Percentiles rank a stretch among this genome's conserved stretches.
phyloP scores from a whole-genome alignment of 169 alveolate species.

The Plasmodium knowlesi region DNA sequence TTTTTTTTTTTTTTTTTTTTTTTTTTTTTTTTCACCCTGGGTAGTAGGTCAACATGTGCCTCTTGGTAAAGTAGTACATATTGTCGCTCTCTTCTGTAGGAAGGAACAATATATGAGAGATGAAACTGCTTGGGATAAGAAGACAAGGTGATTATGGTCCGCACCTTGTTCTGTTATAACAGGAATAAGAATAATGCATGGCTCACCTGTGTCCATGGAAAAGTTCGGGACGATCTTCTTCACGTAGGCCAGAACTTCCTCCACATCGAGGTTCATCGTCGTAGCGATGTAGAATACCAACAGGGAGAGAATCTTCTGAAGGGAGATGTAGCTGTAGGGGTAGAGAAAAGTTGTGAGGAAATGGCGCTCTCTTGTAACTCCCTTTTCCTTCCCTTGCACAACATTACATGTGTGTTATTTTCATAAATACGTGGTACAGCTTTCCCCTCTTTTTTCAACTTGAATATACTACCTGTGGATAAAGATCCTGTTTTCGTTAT shows the following conservation, averaged over 20 bases:
- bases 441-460: not conserved
- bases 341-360: not conserved
- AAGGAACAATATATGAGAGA: not conserved
- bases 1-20: not conserved
- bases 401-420: not conserved
- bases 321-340: constrained; percentile 33
- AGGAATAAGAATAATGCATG: not conserved
- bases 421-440: not conserved
- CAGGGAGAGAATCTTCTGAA: constrained; percentile 24
- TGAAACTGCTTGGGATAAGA: not conserved
- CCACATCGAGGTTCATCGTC: constrained; percentile 23
- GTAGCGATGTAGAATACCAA: constrained; percentile 36
- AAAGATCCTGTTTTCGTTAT: constrained; percentile 31
- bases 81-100: constrained; percentile 37
- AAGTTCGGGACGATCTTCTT: constrained; percentile 30
- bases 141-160: not conserved
- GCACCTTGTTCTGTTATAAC: not conserved
- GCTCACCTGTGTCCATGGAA: constrained; percentile 24
- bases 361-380: not conserved
- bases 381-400: too few relatives aligned
- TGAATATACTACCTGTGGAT: constrained; percentile 40
- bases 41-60: constrained; percentile 48
- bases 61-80: constrained; percentile 55
- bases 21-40: constrained; percentile 43
- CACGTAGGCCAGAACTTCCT: constrained; percentile 22